These are phyloP conservation scores for Pholiota molesta DNA, from an alignment of 768 basidiomycete species.

Conservation along the genomic window DNA sequence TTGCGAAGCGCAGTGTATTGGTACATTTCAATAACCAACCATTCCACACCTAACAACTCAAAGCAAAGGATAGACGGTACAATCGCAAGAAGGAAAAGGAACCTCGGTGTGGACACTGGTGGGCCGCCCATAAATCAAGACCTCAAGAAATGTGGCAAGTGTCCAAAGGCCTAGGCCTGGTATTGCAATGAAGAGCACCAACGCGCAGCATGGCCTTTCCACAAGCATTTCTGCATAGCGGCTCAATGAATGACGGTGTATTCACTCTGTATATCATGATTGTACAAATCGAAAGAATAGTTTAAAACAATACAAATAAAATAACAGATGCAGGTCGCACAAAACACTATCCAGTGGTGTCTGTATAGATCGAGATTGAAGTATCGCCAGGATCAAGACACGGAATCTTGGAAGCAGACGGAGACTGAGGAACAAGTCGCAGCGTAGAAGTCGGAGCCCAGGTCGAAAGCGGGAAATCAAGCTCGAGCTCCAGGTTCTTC, in stretches of 20 bases:
- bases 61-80: constrained; percentile 22
- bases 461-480: constrained; percentile 14
- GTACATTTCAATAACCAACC: not conserved
- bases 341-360: not conserved
- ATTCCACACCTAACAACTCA: constrained; percentile 12
- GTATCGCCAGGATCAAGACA: constrained; percentile 11
- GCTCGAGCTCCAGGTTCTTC: constrained; percentile 22
- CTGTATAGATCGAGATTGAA: constrained; percentile 5
- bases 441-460: constrained; percentile 26
- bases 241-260: too few species aligned
- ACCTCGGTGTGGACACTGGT: constrained; percentile 26
- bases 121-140: constrained; percentile 17
- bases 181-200: constrained; percentile 27
- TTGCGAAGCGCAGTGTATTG: too few species aligned
- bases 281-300: not conserved
- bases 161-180: too few species aligned
- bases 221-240: constrained; percentile 23
- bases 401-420: constrained; percentile 8
- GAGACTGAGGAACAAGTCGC: constrained; percentile 23
- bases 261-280: too few species aligned
- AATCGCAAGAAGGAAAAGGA: constrained; percentile 15
- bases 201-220: constrained; percentile 24
- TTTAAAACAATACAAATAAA: not conserved
- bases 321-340: not conserved
- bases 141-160: constrained; percentile 20